Percentiles rank a stretch among this genome's conserved stretches.
Conservation (phyloP, 257 asterid species). For the Phtheirospermum japonicum region DNA sequence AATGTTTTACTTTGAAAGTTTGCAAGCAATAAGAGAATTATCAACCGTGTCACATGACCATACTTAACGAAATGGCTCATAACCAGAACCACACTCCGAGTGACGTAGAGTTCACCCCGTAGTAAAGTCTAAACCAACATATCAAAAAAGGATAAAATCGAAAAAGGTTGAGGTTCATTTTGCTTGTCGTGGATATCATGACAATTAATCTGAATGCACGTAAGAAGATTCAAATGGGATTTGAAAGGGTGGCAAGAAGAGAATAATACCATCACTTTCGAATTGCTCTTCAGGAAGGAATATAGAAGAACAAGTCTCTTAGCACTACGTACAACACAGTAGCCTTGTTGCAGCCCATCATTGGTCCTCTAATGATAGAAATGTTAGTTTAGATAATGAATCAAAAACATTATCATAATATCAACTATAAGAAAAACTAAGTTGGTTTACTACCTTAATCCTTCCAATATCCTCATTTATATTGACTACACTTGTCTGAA, state of each 20-base stretch:
- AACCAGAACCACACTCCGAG: too few species aligned
- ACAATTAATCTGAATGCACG: constrained; percentile 69
- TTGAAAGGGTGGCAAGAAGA: constrained; percentile 87
- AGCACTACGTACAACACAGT: constrained; percentile 76
- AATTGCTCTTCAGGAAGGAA: constrained; percentile 81
- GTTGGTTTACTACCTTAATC: constrained; percentile 58
- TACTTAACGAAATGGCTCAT: too few species aligned
- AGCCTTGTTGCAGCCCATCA: constrained; percentile 96
- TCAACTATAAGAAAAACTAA: constrained; percentile 12
- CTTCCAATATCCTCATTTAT: constrained; percentile 92
- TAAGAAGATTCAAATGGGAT: constrained; percentile 81
- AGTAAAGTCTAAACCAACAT: too few species aligned
- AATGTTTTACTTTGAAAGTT: too few species aligned
- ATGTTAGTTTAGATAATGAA: background rate
- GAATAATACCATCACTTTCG: constrained; percentile 98
- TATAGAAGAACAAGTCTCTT: constrained; percentile 84
- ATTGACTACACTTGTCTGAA: constrained; percentile 60
- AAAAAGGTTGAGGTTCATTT: constrained; percentile 78
- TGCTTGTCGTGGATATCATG: constrained; percentile 85
- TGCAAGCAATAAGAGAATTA: too few species aligned
- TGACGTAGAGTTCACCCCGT: too few species aligned
- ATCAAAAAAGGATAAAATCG: too few species aligned
- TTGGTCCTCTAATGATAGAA: constrained; percentile 61
- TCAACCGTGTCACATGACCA: too few species aligned
- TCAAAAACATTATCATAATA: background rate